Conservation (phyloP, 2,329 filamentous ascomycete genomes). For the Penicillium vulpinum region DNA sequence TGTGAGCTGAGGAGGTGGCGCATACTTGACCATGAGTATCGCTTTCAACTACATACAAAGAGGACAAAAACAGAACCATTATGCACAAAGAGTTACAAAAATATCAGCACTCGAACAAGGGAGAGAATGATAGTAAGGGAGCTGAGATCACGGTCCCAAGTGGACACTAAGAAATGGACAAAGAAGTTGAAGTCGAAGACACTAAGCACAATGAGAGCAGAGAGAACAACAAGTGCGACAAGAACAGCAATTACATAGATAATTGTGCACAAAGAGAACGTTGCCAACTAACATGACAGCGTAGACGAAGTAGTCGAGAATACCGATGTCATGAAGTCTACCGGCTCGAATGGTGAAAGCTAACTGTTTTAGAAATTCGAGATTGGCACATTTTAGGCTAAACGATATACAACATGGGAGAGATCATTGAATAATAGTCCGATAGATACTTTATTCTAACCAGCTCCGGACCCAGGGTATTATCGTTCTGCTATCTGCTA, state of each 20-base stretch:
- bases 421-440: not conserved
- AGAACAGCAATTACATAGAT: not conserved
- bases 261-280: not conserved
- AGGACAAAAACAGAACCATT: not conserved
- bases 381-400: not conserved
- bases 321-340: not conserved
- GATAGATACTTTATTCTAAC: slow-evolving; percentile 2
- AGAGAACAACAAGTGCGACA: not conserved
- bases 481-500: not conserved
- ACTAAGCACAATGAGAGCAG: not conserved
- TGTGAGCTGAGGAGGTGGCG: not conserved
- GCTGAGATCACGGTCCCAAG: not conserved
- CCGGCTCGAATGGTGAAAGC: not conserved
- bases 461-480: slow-evolving; percentile 2
- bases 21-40: not conserved
- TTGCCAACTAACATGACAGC: not conserved
- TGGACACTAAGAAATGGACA: not conserved
- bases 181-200: not conserved
- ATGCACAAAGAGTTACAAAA: not conserved
- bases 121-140: not conserved
- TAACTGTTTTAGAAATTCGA: not conserved
- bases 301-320: not conserved
- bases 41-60: not conserved
- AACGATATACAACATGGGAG: not conserved
- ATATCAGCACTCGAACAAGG: not conserved